Evolutionary conservation across 352 stramenopile genomes (phyloP).

Genomic region (Globisporangium radiosum): DNA sequence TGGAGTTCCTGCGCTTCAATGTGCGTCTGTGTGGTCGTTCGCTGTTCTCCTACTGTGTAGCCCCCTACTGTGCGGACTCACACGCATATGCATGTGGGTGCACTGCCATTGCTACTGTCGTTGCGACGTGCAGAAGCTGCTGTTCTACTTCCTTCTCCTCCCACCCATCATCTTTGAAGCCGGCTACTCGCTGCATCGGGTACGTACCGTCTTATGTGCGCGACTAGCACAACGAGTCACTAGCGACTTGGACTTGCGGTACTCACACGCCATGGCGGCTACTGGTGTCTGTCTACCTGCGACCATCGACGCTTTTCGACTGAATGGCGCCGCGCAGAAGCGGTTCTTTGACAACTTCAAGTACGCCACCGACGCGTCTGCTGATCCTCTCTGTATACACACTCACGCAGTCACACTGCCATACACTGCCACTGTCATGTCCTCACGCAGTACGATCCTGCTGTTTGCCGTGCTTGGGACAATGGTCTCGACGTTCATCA

Average conservation of each 20-base stretch:
- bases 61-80: no score
- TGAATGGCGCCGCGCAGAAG: constrained; percentile 32
- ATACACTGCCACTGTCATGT: no score
- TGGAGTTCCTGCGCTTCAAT: constrained; percentile 89
- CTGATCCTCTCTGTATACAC: background rate
- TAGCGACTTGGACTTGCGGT: no score
- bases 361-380: constrained; percentile 13
- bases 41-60: background rate
- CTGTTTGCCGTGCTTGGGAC: constrained; percentile 94
- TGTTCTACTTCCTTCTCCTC: constrained; percentile 97
- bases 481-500: constrained; percentile 94
- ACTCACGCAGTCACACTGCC: no score
- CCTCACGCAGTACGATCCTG: constrained; percentile 81
- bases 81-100: background rate
- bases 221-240: no score
- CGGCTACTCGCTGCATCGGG: constrained; percentile 88
- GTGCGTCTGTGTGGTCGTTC: constrained; percentile 16
- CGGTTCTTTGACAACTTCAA: constrained; percentile 96
- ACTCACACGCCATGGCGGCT: no score
- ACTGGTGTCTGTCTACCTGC: no score
- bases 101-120: background rate
- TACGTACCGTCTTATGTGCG: constrained; percentile 8
- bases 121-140: constrained; percentile 40
- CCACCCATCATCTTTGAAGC: constrained; percentile 98
- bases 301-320: no score